These are phyloP conservation scores for Pistacia integerrima DNA, from an alignment of 345 rosid genomes.

Conservation along the genomic window DNA sequence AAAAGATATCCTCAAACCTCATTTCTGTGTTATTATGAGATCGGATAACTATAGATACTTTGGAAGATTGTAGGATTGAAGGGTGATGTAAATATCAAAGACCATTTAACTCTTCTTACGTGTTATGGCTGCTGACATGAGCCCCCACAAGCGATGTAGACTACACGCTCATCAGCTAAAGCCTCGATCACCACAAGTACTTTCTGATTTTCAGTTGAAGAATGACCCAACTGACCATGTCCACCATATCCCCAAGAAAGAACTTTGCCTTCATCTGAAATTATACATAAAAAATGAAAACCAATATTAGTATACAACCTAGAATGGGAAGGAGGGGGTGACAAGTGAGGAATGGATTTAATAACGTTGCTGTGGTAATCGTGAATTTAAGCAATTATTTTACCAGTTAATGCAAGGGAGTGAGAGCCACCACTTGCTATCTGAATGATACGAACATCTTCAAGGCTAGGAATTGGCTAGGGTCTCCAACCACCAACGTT, in stretches of 20 bases:
- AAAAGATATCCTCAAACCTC: too few relatives aligned
- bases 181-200: constrained; percentile 60
- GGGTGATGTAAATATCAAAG: too few relatives aligned
- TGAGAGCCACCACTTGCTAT: constrained; percentile 92
- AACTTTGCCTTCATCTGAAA: too few relatives aligned
- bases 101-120: constrained; percentile 40
- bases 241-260: too few relatives aligned
- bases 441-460: constrained; percentile 57
- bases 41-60: too few relatives aligned
- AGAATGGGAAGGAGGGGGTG: background rate
- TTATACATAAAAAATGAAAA: too few relatives aligned
- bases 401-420: constrained; percentile 88
- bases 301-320: background rate
- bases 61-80: too few relatives aligned
- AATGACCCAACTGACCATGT: constrained; percentile 83
- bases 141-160: constrained; percentile 78
- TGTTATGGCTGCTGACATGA: constrained; percentile 88
- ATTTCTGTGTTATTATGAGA: too few relatives aligned
- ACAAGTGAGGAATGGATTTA: background rate
- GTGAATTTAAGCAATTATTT: constrained; percentile 13
- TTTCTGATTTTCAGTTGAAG: constrained; percentile 57
- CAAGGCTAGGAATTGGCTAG: constrained; percentile 63
- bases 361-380: background rate
- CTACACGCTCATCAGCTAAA: constrained; percentile 58
- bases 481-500: constrained; percentile 74